These are phyloP conservation scores for Sindora glabra DNA, from an alignment of 306 rosid species.

Conservation along the genomic window DNA sequence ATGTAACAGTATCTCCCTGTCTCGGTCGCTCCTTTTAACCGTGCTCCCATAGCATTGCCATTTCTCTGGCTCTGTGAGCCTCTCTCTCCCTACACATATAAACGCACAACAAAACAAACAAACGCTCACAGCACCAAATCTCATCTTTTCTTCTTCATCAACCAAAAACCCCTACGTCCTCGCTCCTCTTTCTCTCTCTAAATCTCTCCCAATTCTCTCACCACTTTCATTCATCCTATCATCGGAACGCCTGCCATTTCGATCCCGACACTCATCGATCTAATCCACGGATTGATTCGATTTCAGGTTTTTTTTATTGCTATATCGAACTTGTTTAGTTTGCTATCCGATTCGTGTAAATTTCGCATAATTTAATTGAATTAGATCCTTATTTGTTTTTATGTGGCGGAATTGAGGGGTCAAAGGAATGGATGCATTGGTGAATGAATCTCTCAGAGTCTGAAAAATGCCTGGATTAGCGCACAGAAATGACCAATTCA, in stretches of 20 bases:
- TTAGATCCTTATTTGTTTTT: constrained; percentile 23
- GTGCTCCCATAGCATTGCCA: constrained; percentile 15
- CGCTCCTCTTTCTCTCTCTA: constrained; percentile 16
- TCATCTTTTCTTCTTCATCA: constrained; percentile 66
- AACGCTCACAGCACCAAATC: constrained; percentile 58
- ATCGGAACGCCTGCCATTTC: constrained; percentile 14
- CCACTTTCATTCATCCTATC: constrained; percentile 13
- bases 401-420: not conserved
- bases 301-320: not conserved
- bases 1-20: constrained; percentile 23
- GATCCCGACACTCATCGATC: constrained; percentile 42
- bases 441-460: constrained; percentile 34
- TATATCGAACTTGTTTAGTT: constrained; percentile 4
- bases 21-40: constrained; percentile 19
- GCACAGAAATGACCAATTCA: constrained; percentile 57
- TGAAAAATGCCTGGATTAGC: constrained; percentile 89
- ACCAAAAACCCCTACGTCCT: constrained; percentile 45
- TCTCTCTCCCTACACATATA: constrained; percentile 21
- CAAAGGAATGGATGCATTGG: constrained; percentile 32
- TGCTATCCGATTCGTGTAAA: constrained; percentile 16
- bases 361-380: constrained; percentile 27
- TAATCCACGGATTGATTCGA: not conserved
- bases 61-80: not conserved
- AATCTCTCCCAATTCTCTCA: constrained; percentile 26
- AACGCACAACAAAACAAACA: constrained; percentile 33